Evolutionary conservation across 192 early-diverging fungal genomes (phyloP).

Genomic region (Dissophora globulifera): DNA sequence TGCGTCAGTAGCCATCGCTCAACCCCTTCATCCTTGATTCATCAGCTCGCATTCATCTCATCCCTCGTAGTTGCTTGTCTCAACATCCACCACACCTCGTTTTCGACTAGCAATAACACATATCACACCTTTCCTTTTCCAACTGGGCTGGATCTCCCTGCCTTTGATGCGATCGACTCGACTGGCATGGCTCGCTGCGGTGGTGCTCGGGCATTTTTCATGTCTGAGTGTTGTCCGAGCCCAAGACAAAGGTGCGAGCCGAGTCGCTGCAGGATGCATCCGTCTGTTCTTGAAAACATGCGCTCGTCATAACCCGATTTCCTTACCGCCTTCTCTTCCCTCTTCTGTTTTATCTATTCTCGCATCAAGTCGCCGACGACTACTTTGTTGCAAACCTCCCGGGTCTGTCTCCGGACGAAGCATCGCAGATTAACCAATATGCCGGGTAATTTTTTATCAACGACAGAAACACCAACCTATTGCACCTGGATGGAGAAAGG

Average conservation of each 20-base stretch:
- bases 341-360: neutral
- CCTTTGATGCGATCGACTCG: constrained; percentile 15
- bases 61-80: too few relatives aligned
- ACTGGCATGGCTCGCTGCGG: constrained; percentile 14
- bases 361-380: constrained; percentile 41
- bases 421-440: constrained; percentile 51
- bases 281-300: too few relatives aligned
- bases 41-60: too few relatives aligned
- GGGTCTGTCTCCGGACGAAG: constrained; percentile 32
- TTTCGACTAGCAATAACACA: too few relatives aligned
- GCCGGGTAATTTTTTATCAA: constrained; percentile 63
- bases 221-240: constrained; percentile 7
- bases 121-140: neutral
- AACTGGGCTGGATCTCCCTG: neutral
- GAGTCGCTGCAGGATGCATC: too few relatives aligned
- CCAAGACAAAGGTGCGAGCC: constrained; percentile 5
- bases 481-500: neutral
- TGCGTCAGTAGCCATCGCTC: too few relatives aligned
- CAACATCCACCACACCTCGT: too few relatives aligned
- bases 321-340: neutral
- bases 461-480: neutral
- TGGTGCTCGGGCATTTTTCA: constrained; percentile 5
- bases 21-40: too few relatives aligned
- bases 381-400: constrained; percentile 52
- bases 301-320: too few relatives aligned